phyloP scores from a whole-genome alignment of 441 rosid genomes.

The Jatropha podagrica region DNA sequence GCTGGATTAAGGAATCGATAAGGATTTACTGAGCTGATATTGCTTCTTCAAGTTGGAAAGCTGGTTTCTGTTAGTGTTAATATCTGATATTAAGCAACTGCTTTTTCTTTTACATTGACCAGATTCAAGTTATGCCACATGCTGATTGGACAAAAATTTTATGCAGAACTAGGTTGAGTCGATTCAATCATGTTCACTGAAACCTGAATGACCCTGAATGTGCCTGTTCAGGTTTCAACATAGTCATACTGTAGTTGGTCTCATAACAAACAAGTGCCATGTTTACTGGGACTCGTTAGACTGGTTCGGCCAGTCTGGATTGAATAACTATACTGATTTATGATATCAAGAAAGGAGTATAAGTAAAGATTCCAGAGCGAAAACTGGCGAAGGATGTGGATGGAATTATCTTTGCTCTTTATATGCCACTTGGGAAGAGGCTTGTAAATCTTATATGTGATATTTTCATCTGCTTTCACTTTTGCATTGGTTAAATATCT shows the following conservation, averaged over 20 bases:
- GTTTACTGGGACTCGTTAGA: not conserved
- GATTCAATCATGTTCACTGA: not conserved
- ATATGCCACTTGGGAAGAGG: no score
- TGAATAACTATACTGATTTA: not conserved
- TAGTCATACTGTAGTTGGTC: not conserved
- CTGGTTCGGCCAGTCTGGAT: not conserved
- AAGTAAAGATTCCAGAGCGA: not conserved
- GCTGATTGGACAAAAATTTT: not conserved
- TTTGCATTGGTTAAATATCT: not conserved
- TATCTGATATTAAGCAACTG: not conserved
- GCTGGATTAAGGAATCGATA: not conserved
- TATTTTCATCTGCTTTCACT: not conserved
- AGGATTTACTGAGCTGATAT: not conserved
- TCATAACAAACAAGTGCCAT: not conserved
- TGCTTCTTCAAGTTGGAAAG: no score
- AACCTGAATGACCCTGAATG: not conserved
- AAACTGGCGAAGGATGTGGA: not conserved
- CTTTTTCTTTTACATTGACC: not conserved
- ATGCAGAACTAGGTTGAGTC: not conserved
- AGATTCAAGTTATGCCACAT: not conserved
- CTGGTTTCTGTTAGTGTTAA: no score
- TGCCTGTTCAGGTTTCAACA: not conserved
- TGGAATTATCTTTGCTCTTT: no score
- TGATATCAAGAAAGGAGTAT: not conserved
- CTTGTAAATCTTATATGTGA: not conserved